Conservation (phyloP, 1,139 yeast genomes). For the Lodderomyces orthopsilosis region DNA sequence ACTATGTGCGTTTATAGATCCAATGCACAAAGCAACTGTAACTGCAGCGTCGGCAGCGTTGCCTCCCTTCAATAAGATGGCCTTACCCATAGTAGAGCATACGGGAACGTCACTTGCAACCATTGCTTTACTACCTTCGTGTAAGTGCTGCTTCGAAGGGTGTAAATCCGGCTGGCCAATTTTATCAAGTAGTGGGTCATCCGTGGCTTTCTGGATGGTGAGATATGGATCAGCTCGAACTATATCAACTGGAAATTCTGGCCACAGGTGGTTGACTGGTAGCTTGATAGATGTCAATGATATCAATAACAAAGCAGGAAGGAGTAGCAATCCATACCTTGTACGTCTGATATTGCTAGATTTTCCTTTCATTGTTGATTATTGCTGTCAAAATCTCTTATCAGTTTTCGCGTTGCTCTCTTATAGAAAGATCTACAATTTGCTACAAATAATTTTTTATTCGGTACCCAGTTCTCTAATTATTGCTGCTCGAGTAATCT, state of each 20-base stretch:
- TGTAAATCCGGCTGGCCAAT: constrained; percentile 35
- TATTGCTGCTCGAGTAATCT: neutral
- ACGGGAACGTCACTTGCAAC: constrained; percentile 72
- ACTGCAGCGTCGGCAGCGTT: constrained; percentile 92
- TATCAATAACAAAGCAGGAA: neutral
- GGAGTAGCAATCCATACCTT: neutral
- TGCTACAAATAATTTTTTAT: neutral
- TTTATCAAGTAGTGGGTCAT: constrained; percentile 14
- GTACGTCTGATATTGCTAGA: constrained; percentile 16
- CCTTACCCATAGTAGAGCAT: constrained; percentile 69
- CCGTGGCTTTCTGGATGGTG: constrained; percentile 6
- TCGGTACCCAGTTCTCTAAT: neutral
- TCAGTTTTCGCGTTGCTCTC: neutral
- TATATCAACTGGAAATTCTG: constrained; percentile 1
- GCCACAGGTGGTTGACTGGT: neutral
- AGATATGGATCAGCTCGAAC: constrained; percentile 12
- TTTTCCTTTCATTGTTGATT: neutral
- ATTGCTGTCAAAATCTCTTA: neutral
- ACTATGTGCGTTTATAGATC: constrained; percentile 76
- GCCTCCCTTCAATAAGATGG: constrained; percentile 55
- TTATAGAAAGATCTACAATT: neutral
- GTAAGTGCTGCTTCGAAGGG: constrained; percentile 30
- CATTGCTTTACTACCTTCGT: constrained; percentile 50
- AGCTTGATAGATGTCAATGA: neutral
- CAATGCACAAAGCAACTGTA: constrained; percentile 85